phyloP scores from a whole-genome alignment of 441 rosid genomes.

The Arabidopsis lyrata region DNA sequence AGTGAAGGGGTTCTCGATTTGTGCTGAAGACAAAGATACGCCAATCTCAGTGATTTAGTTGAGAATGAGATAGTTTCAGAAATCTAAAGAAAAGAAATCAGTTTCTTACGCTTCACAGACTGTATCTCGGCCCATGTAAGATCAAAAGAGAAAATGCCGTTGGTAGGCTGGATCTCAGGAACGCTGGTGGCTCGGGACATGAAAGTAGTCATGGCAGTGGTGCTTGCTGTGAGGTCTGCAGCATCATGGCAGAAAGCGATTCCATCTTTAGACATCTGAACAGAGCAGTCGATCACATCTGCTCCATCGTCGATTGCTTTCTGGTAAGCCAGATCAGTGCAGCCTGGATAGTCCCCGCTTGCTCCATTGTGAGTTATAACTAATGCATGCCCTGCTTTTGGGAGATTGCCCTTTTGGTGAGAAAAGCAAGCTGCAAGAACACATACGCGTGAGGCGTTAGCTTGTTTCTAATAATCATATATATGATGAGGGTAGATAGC shows the following conservation, averaged over 20 bases:
- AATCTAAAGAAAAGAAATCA: neutral
- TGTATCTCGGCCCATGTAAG: slow-evolving; percentile 89
- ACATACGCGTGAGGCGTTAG: neutral
- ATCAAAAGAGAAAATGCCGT: slow-evolving; percentile 89
- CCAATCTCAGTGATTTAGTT: neutral
- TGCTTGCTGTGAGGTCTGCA: slow-evolving; percentile 62
- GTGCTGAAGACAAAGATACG: slow-evolving; percentile 58
- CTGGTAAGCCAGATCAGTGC: slow-evolving; percentile 88
- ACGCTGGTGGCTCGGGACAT: slow-evolving; percentile 56
- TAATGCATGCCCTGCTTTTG: slow-evolving; percentile 52
- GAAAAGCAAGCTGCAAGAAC: slow-evolving; percentile 70
- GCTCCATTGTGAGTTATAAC: slow-evolving; percentile 89
- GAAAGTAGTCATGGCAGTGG: slow-evolving; percentile 68
- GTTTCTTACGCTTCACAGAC: slow-evolving; percentile 67
- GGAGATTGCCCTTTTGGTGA: slow-evolving; percentile 36
- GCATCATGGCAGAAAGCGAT: slow-evolving; percentile 75
- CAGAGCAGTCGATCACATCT: slow-evolving; percentile 84
- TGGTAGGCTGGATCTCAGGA: slow-evolving; percentile 66
- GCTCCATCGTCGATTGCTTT: slow-evolving; percentile 83
- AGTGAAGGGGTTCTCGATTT: slow-evolving; percentile 64
- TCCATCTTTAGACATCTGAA: slow-evolving; percentile 91
- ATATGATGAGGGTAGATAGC: neutral
- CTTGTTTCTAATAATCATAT: neutral
- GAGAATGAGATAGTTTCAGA: slow-evolving; percentile 8
- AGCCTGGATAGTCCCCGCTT: slow-evolving; percentile 83